Evolutionary conservation across 768 basidiomycete genomes (phyloP), one percentile per base, ranked within the genome.

Genomic region (Nidula microcarpa): DNA sequence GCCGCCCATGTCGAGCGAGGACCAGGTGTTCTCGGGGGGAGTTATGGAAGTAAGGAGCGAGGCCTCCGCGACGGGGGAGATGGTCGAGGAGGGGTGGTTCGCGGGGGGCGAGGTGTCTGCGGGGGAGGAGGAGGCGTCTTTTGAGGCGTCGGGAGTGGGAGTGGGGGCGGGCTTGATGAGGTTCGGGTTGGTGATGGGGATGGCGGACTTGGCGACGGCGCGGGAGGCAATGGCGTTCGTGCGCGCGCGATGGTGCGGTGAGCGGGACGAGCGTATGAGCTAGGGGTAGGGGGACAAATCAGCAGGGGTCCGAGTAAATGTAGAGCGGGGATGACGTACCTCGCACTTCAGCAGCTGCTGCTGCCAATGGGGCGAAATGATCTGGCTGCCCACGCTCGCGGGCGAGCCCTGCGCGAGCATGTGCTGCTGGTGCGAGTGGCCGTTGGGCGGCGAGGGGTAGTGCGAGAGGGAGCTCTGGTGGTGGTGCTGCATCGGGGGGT

Each of bases 201-300:
- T 90, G 39, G 92, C 91, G 33, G 90, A 82, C 71, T 93, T 95
- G 41, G 90, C 76, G 55, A 89, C 81, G 13, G 88, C 89, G 46
- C 97, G 84, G 16, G 91, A 89, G 35, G 94, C 91, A 80, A 98
- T 87, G 48, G 94, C 94, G 55, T 89, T 95, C n/a, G 93, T 89
- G 47, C 95, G 82, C 10, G 97, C 97, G 51, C 96, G 87, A 65
- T 97, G 94, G 67, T 98, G 94, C 0, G 94, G 92, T 2, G 91
- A 88, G 53, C 89, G 85, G 23, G 91, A 86, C 34, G 86, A 82
- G 62, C 96, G 87, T 56, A 89, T 84, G 74, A 91, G 85, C 91
- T 94, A 55, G 52, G 56, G 52, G 57, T n/a, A 59, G 58, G 54
- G 49, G 57, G 17, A 50, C 37, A 48, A 49, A 85, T 77, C 81